A percentile compares a stretch with the other conserved stretches of the same genome.
phyloP scores from a whole-genome alignment of 139 green algal genomes.

The Chlorella sp. region DNA sequence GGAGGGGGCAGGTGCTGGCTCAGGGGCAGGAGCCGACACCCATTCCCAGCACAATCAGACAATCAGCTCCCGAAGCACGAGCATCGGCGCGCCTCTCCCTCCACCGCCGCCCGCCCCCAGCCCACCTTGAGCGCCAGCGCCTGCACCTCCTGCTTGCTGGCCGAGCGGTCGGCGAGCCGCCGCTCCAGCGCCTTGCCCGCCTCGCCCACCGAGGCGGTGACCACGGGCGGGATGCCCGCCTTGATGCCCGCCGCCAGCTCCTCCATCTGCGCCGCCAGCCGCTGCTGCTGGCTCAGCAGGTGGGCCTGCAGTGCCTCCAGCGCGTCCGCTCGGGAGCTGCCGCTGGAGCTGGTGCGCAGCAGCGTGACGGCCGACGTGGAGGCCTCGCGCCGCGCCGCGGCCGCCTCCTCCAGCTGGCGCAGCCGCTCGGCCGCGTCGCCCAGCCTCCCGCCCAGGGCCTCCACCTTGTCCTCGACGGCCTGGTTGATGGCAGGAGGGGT shows the following conservation, averaged over 20 bases:
- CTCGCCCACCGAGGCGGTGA: not conserved
- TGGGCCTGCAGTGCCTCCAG: constrained; percentile 11
- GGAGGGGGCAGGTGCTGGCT: not conserved
- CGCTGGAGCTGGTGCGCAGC: not conserved
- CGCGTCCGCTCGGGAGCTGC: not conserved
- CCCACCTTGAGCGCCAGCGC: constrained; percentile 8
- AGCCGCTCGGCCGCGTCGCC: not conserved
- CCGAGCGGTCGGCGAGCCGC: constrained; percentile 10
- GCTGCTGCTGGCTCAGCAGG: constrained; percentile 23
- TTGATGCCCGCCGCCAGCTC: not conserved
- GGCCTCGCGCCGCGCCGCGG: not conserved
- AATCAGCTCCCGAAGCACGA: no score
- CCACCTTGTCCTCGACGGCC: constrained; percentile 2
- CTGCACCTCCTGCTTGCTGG: constrained; percentile 23
- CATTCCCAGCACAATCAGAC: no score
- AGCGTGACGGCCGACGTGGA: not conserved
- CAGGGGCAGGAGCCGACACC: no score
- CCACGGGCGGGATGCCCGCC: not conserved
- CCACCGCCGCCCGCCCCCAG: no score
- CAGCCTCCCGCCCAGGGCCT: not conserved
- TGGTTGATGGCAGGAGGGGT: not conserved
- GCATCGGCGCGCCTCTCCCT: no score
- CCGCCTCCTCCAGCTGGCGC: not conserved
- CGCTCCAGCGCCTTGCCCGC: not conserved
- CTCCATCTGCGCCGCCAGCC: constrained; percentile 14